Conservation (phyloP, 495 filamentous ascomycete genomes). For the Thermochaetoides thermophila region DNA sequence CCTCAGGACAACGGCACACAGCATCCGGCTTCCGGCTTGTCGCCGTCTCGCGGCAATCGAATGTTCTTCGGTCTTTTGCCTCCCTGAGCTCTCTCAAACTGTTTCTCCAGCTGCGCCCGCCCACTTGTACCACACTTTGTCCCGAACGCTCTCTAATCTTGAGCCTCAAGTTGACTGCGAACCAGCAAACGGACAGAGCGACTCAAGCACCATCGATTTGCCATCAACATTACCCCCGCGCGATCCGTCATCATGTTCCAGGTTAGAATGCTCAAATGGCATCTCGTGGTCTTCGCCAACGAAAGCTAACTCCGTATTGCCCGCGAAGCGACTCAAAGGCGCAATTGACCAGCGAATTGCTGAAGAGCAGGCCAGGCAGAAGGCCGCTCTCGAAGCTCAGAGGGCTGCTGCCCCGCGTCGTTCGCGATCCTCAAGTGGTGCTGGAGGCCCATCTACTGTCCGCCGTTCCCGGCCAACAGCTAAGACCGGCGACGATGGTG, state of each 20-base stretch:
- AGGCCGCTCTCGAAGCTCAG: constrained; percentile 21
- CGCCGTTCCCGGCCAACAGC: constrained; percentile 27
- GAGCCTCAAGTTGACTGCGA: too few species aligned
- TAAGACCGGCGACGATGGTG: constrained; percentile 32
- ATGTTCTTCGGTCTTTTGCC: too few species aligned
- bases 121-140: too few species aligned
- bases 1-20: too few species aligned
- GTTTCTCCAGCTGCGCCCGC: too few species aligned
- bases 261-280: too few species aligned
- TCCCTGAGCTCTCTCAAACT: too few species aligned
- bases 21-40: too few species aligned
- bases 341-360: constrained; percentile 75
- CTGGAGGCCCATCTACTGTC: constrained; percentile 22
- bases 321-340: constrained; percentile 59
- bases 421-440: constrained; percentile 35
- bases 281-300: neutral
- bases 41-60: too few species aligned
- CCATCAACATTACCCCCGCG: neutral
- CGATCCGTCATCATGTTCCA: constrained; percentile 13
- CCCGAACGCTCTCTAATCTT: too few species aligned
- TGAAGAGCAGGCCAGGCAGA: constrained; percentile 74
- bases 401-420: constrained; percentile 33
- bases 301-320: constrained; percentile 3
- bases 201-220: too few species aligned
- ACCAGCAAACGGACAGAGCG: too few species aligned